Conservation (phyloP, 441 rosid genomes). For the Pelargonium citronellum region DNA sequence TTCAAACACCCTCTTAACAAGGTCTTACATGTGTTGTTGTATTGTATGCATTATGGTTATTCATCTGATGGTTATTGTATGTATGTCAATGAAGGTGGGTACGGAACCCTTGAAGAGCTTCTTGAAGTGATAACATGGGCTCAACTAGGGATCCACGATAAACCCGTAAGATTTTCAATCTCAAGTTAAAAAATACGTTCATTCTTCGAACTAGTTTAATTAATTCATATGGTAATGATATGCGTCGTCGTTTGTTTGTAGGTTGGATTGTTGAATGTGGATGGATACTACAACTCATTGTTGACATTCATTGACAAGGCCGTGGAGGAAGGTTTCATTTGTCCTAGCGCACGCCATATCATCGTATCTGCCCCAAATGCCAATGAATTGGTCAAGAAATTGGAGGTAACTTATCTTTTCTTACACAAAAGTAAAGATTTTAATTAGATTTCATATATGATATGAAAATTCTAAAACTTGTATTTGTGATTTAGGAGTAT, state of each 20-base stretch:
- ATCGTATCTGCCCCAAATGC: constrained; percentile 72
- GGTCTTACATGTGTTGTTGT: too few relatives aligned
- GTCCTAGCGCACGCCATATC: constrained; percentile 80
- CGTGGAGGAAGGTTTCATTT: constrained; percentile 86
- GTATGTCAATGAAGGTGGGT: constrained; percentile 53
- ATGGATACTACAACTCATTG: constrained; percentile 84
- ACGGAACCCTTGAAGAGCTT: constrained; percentile 94
- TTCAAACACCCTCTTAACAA: too few relatives aligned
- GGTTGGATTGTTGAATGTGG: constrained; percentile 93
- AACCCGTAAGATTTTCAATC: constrained; percentile 49
- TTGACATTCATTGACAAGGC: constrained; percentile 84
- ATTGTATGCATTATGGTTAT: too few relatives aligned
- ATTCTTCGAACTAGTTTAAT: not conserved
- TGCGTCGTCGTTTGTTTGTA: constrained; percentile 22
- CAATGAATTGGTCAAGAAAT: constrained; percentile 60
- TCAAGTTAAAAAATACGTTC: not conserved
- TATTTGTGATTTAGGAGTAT: constrained; percentile 47
- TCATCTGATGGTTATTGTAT: not conserved
- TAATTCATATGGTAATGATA: not conserved
- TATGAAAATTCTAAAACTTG: not conserved
- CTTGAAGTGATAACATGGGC: constrained; percentile 67
- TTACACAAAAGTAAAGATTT: too few relatives aligned
- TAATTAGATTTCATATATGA: too few relatives aligned
- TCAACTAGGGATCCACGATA: constrained; percentile 93
- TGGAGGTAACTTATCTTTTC: constrained; percentile 50